Evolutionary conservation across 306 rosid genomes (phyloP).

Genomic region (Argentina anserina): DNA sequence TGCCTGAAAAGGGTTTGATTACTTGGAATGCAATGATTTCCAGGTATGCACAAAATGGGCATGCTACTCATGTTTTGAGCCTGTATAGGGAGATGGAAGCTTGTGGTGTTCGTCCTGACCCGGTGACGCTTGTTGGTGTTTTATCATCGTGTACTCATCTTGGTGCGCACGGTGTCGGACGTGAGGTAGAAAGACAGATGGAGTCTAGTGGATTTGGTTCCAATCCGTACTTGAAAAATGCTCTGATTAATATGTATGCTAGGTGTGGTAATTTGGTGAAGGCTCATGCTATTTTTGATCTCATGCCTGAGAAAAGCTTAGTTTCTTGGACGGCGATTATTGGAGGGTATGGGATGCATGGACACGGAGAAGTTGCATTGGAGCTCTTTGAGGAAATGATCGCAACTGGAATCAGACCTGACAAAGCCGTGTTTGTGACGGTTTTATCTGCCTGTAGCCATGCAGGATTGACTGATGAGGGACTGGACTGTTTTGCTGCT

Average conservation of each 20-base stretch:
- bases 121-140: slow-evolving; percentile 48
- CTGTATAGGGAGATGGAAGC: slow-evolving; percentile 44
- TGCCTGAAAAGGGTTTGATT: slow-evolving; percentile 63
- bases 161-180: slow-evolving; percentile 40
- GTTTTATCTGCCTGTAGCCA: slow-evolving; percentile 87
- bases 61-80: slow-evolving; percentile 60
- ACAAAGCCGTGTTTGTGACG: slow-evolving; percentile 62
- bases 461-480: slow-evolving; percentile 70
- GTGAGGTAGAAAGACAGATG: slow-evolving; percentile 30
- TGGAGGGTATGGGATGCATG: slow-evolving; percentile 88
- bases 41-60: slow-evolving; percentile 79
- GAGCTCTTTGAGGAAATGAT: slow-evolving; percentile 71
- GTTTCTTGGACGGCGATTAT: slow-evolving; percentile 51
- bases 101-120: slow-evolving; percentile 33
- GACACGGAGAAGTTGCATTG: slow-evolving; percentile 63
- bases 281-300: slow-evolving; percentile 37
- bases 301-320: slow-evolving; percentile 36
- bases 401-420: slow-evolving; percentile 57
- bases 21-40: slow-evolving; percentile 91
- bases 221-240: slow-evolving; percentile 41
- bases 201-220: slow-evolving; percentile 26
- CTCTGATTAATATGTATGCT: slow-evolving; percentile 44
- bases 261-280: slow-evolving; percentile 50
- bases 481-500: slow-evolving; percentile 53
- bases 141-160: slow-evolving; percentile 48